Conservation (phyloP, 108 stramenopile genomes). For the Pseudonitzschia pungens region DNA sequence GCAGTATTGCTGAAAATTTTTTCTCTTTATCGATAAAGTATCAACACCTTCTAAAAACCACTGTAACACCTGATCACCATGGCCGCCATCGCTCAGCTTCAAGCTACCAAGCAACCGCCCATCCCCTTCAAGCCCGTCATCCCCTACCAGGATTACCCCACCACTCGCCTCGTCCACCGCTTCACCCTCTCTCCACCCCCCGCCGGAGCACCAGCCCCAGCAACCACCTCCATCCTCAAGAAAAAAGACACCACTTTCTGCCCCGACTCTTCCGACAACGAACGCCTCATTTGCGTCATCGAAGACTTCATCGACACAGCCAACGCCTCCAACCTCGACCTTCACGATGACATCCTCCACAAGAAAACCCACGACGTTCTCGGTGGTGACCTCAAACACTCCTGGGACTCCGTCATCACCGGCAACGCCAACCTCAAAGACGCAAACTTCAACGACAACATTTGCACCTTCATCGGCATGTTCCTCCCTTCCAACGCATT, state of each 20-base stretch:
- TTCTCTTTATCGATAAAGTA: no score
- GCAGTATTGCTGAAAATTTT: no score
- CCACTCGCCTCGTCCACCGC: background rate
- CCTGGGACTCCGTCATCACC: background rate
- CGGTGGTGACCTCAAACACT: background rate
- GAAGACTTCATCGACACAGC: background rate
- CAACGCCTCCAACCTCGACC: background rate
- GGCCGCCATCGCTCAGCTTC: background rate
- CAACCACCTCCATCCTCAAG: background rate
- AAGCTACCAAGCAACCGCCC: background rate
- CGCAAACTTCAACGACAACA: background rate
- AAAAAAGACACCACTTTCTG: background rate
- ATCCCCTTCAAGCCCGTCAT: background rate
- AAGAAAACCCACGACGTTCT: background rate
- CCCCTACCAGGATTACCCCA: background rate
- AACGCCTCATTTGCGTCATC: background rate
- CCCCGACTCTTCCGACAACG: background rate
- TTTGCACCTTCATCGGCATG: background rate
- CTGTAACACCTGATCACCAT: no score
- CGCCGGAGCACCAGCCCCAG: background rate
- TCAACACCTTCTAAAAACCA: no score
- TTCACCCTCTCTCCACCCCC: no score
- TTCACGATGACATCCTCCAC: background rate
- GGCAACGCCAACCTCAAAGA: background rate
- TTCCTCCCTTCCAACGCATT: background rate